These are phyloP conservation scores for Saturnispora diversa DNA, from an alignment of 805 yeast species.

Conservation along the genomic window DNA sequence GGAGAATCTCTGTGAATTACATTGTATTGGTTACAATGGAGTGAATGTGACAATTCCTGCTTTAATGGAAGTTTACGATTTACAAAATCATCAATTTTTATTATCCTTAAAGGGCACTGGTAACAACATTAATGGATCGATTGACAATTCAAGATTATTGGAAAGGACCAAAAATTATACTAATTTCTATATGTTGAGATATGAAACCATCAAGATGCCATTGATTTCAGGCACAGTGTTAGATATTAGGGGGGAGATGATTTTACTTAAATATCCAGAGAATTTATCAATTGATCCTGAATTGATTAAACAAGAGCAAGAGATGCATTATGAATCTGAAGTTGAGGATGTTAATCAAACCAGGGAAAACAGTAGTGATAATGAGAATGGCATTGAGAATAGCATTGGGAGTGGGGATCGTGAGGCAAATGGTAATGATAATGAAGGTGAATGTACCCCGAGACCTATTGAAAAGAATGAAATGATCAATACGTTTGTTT, in stretches of 20 bases:
- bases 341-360: slow-evolving; percentile 6
- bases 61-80: slow-evolving; percentile 24
- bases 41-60: slow-evolving; percentile 57
- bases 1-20: slow-evolving; percentile 40
- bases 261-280: slow-evolving; percentile 17
- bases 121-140: background rate
- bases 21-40: slow-evolving; percentile 82
- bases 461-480: slow-evolving; percentile 12
- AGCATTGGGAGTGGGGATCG: too few species aligned
- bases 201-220: slow-evolving; percentile 61
- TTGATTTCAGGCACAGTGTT: slow-evolving; percentile 51
- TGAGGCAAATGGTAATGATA: background rate
- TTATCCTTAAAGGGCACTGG: slow-evolving; percentile 13
- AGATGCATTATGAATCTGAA: background rate
- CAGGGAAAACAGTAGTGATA: slow-evolving; percentile 6
- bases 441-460: too few species aligned
- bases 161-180: slow-evolving; percentile 36
- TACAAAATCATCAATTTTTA: slow-evolving; percentile 17
- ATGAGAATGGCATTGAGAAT: slow-evolving; percentile 2
- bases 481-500: slow-evolving; percentile 14
- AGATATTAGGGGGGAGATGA: slow-evolving; percentile 62
- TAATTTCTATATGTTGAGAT: slow-evolving; percentile 49
- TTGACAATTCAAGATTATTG: slow-evolving; percentile 30
- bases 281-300: background rate
- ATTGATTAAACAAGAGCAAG: background rate